Conservation (phyloP, 192 early-diverging fungal genomes). For the Helicostylum pulchrum region DNA sequence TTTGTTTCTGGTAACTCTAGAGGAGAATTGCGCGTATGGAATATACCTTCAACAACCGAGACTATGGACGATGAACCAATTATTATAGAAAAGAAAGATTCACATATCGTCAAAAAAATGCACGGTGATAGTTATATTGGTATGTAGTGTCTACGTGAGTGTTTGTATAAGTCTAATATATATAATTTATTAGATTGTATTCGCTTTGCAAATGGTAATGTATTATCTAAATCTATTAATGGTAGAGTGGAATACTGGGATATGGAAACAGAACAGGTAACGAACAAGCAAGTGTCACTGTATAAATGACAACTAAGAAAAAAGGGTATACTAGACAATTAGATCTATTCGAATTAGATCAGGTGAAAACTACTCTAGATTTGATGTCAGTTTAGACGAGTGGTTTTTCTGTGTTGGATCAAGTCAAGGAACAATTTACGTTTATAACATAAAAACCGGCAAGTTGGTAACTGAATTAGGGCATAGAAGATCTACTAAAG, state of each 20-base stretch:
- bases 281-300: neutral
- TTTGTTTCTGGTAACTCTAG: conserved; percentile 52
- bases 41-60: conserved; percentile 38
- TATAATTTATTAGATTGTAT: conserved; percentile 62
- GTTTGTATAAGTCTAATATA: conserved; percentile 29
- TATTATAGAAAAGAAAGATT: conserved; percentile 28
- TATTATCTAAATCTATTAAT: conserved; percentile 70
- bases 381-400: conserved; percentile 71
- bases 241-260: conserved; percentile 80
- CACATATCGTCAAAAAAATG: conserved; percentile 29
- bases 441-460: conserved; percentile 71
- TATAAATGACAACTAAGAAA: neutral
- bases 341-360: conserved; percentile 37
- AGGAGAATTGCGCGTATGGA: conserved; percentile 56
- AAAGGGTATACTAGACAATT: conserved; percentile 25
- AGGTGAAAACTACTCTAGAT: conserved; percentile 46
- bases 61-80: conserved; percentile 26
- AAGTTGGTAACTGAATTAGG: conserved; percentile 58
- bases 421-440: conserved; percentile 63
- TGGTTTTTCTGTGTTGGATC: conserved; percentile 73
- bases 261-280: conserved; percentile 42
- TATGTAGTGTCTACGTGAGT: conserved; percentile 44
- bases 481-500: conserved; percentile 75
- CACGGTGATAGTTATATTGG: conserved; percentile 35
- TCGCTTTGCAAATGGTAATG: conserved; percentile 60